phyloP scores from a whole-genome alignment of 371 early-diverging fungal species.

The Actinomortierella ambigua region DNA sequence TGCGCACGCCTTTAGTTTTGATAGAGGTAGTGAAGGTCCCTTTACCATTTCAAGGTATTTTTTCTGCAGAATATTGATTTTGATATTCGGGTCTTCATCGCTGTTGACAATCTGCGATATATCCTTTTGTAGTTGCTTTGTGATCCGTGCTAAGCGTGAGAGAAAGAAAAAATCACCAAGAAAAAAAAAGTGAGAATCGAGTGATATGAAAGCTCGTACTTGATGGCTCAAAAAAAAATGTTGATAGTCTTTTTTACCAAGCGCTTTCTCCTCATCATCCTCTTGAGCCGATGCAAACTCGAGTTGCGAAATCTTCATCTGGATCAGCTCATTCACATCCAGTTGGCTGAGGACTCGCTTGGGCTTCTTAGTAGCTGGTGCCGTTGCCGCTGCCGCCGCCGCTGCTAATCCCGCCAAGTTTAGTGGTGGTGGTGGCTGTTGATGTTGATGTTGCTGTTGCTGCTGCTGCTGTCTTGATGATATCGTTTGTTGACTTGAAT shows the following conservation, averaged over 20 bases:
- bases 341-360: conserved; percentile 23
- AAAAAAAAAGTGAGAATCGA: no score
- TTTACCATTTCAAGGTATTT: conserved; percentile 55
- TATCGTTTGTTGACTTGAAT: no score
- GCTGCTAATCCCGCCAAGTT: no score
- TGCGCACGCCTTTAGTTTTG: no score
- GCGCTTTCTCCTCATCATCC: conserved; percentile 37
- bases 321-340: conserved; percentile 32
- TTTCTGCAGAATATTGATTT: conserved; percentile 45
- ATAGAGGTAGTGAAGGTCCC: no score
- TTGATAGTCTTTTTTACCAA: conserved; percentile 22
- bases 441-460: no score
- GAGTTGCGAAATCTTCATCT: conserved; percentile 42
- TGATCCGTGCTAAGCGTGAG: conserved; percentile 44
- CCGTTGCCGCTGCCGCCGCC: no score
- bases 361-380: conserved; percentile 8
- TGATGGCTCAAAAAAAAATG: no score
- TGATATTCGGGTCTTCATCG: conserved; percentile 27
- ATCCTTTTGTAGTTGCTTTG: conserved; percentile 51
- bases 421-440: conserved; percentile 2
- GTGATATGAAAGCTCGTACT: no score
- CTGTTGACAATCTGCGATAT: conserved; percentile 38
- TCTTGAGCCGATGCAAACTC: conserved; percentile 19
- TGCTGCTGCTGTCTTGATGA: no score
- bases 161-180: no score